These are phyloP conservation scores for Chrysanthemum seticuspe DNA, from an alignment of 129 eudicot genomes.

Conservation along the genomic window DNA sequence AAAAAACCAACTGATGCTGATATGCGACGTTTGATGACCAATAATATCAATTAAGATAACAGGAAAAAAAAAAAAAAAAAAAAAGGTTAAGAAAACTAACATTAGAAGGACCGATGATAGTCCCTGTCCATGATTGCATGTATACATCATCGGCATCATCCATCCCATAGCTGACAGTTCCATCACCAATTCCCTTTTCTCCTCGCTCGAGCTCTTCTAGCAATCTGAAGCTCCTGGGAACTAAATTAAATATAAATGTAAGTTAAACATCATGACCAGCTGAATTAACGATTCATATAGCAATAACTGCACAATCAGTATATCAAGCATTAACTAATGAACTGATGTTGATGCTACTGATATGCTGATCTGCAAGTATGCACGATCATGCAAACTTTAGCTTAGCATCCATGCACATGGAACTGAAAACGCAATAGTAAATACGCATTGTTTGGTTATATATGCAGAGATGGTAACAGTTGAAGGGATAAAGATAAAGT, in stretches of 20 bases:
- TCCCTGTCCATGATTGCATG: conserved; percentile 95
- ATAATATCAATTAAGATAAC: neutral
- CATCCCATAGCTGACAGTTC: conserved; percentile 93
- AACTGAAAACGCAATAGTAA: neutral
- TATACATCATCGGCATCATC: conserved; percentile 84
- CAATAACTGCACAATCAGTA: neutral
- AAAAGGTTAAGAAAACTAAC: conserved; percentile 41
- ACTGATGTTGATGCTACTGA: neutral
- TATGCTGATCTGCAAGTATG: conserved; percentile 2
- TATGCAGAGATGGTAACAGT: neutral
- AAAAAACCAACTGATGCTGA: neutral
- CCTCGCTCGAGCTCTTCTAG: conserved; percentile 94
- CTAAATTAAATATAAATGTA: conserved; percentile 41
- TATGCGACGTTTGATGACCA: neutral
- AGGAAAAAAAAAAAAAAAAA: neutral
- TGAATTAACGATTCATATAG: neutral
- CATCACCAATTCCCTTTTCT: conserved; percentile 92
- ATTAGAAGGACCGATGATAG: conserved; percentile 79
- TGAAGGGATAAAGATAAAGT: neutral
- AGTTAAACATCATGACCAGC: conserved; percentile 14
- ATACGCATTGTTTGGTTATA: neutral
- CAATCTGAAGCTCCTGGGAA: conserved; percentile 83
- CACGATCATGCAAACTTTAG: conserved; percentile 1
- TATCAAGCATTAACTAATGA: neutral
- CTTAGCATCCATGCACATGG: conserved; percentile 15